phyloP scores from a whole-genome alignment of 331 rosid genomes.

The Erythrophleum ivorense region DNA sequence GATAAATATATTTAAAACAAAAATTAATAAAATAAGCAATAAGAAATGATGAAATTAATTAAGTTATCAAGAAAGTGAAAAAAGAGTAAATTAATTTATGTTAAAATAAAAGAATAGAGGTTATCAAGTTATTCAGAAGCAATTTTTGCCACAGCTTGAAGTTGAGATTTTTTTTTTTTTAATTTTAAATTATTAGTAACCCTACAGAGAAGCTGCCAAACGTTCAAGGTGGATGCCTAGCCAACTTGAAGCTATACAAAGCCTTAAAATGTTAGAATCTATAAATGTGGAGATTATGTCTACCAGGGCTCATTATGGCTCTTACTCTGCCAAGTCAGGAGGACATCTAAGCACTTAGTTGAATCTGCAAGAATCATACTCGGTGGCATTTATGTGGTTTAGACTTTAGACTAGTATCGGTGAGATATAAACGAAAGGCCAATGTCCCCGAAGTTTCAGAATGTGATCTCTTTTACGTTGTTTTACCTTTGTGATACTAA shows the following conservation, averaged over 20 bases:
- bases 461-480: background rate
- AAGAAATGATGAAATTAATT: background rate
- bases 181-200: background rate
- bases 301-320: background rate
- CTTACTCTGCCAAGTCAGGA: background rate
- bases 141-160: background rate
- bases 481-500: background rate
- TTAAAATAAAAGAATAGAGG: background rate
- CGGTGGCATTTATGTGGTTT: background rate
- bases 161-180: background rate
- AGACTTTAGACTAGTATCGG: background rate
- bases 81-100: background rate
- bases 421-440: background rate
- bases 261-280: background rate
- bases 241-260: background rate
- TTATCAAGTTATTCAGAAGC: background rate
- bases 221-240: background rate
- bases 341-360: background rate
- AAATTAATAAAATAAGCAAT: background rate
- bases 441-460: background rate
- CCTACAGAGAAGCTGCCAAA: background rate
- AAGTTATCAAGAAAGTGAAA: background rate
- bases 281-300: background rate
- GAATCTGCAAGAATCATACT: background rate
- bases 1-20: no score